These are phyloP conservation scores for Pseudopithomyces maydicus DNA, from an alignment of 2,329 filamentous ascomycete genomes.

Conservation along the genomic window DNA sequence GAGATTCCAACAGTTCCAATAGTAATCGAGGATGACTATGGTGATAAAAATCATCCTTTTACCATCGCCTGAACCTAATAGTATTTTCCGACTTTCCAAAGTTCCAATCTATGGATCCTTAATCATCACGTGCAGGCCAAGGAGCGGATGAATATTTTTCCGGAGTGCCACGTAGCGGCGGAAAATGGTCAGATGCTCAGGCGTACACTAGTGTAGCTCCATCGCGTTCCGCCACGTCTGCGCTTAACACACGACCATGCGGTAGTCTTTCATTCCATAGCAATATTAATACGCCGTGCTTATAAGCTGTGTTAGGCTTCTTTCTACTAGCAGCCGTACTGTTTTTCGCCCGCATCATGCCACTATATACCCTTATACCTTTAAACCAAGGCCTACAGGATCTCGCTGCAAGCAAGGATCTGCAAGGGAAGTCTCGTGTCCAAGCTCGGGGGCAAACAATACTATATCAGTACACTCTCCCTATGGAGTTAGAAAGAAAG, in stretches of 20 bases:
- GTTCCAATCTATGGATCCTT: too few relatives aligned
- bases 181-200: neutral
- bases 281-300: neutral
- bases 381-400: slow-evolving; percentile 1
- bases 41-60: neutral
- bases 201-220: neutral
- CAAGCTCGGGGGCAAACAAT: neutral
- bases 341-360: neutral
- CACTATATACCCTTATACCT: slow-evolving; percentile 2
- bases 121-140: neutral
- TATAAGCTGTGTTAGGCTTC: neutral
- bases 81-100: neutral
- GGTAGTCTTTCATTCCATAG: neutral
- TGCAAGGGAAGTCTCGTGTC: neutral
- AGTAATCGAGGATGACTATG: neutral
- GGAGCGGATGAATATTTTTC: slow-evolving; percentile 3
- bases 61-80: neutral
- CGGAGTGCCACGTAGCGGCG: neutral
- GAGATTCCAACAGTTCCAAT: neutral
- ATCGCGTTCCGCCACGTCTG: neutral
- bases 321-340: slow-evolving; percentile 3
- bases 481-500: neutral
- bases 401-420: neutral
- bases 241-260: neutral
- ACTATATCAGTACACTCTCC: slow-evolving; percentile 2